These are phyloP conservation scores for Tinospora cordifolia DNA, from an alignment of 164 flowering plant genomes.

Conservation along the genomic window DNA sequence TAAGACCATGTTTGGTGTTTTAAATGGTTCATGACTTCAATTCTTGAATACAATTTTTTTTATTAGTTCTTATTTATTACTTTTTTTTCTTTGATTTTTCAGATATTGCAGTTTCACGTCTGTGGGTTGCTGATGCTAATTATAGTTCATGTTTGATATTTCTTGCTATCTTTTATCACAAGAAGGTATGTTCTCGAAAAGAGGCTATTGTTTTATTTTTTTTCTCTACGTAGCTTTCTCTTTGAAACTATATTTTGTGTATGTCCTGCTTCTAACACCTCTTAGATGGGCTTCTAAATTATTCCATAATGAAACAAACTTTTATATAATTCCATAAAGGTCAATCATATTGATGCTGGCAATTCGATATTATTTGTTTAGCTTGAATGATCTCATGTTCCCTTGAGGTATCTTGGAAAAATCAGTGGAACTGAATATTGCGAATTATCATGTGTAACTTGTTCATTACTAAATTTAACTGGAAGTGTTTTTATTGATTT, in stretches of 20 bases:
- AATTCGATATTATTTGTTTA: neutral
- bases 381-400: neutral
- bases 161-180: conserved; percentile 44
- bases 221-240: neutral
- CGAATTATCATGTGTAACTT: too few species aligned
- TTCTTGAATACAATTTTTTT: neutral
- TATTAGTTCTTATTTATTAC: neutral
- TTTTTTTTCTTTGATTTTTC: conserved; percentile 16
- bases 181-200: conserved; percentile 34
- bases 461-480: too few species aligned
- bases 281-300: neutral
- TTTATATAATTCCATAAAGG: neutral
- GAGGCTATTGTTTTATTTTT: neutral
- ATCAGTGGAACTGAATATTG: neutral
- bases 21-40: neutral
- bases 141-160: conserved; percentile 32
- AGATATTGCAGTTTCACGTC: conserved; percentile 40
- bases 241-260: neutral
- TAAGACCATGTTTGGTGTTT: too few species aligned
- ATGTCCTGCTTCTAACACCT: neutral
- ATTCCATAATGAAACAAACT: neutral
- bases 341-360: neutral
- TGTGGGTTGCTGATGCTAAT: conserved; percentile 61
- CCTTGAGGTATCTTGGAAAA: neutral
- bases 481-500: neutral